Evolutionary conservation across 441 rosid species (phyloP).

Genomic region (Pelargonium australe): DNA sequence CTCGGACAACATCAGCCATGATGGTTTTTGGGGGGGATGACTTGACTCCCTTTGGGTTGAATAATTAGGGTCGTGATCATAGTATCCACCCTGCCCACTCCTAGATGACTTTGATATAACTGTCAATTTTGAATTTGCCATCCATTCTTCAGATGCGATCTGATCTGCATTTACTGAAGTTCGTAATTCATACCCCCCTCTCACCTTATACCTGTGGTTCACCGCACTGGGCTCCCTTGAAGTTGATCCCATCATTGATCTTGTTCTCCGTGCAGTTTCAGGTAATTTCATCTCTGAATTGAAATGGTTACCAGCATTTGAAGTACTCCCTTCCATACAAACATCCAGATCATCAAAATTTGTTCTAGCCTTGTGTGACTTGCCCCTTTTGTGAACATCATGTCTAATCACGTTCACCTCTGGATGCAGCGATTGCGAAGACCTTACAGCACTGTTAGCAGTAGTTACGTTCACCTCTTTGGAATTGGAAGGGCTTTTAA

Average conservation of each 20-base stretch:
- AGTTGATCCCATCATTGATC: constrained; percentile 54
- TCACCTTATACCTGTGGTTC: constrained; percentile 29
- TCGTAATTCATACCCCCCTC: constrained; percentile 38
- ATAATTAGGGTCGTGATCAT: constrained; percentile 24
- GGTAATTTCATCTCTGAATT: constrained; percentile 29
- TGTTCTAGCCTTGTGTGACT: constrained; percentile 18
- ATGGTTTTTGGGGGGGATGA: constrained; percentile 33
- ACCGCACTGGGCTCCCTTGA: constrained; percentile 35
- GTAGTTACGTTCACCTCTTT: neutral
- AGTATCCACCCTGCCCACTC: constrained; percentile 21
- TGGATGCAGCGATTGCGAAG: constrained; percentile 20
- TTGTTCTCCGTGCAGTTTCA: constrained; percentile 45
- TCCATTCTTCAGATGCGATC: constrained; percentile 43
- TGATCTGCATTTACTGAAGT: constrained; percentile 34
- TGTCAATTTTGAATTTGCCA: constrained; percentile 36
- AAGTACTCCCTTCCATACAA: constrained; percentile 27
- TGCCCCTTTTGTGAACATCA: constrained; percentile 22
- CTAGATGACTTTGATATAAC: constrained; percentile 40
- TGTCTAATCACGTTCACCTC: constrained; percentile 17
- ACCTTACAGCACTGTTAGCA: constrained; percentile 27
- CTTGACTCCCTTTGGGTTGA: constrained; percentile 30
- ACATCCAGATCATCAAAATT: constrained; percentile 26
- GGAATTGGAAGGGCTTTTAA: constrained; percentile 26
- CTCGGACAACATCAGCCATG: constrained; percentile 68
- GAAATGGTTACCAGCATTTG: constrained; percentile 25